These are phyloP conservation scores for Circinella umbellata DNA, from an alignment of 371 early-diverging fungal species.

Conservation along the genomic window DNA sequence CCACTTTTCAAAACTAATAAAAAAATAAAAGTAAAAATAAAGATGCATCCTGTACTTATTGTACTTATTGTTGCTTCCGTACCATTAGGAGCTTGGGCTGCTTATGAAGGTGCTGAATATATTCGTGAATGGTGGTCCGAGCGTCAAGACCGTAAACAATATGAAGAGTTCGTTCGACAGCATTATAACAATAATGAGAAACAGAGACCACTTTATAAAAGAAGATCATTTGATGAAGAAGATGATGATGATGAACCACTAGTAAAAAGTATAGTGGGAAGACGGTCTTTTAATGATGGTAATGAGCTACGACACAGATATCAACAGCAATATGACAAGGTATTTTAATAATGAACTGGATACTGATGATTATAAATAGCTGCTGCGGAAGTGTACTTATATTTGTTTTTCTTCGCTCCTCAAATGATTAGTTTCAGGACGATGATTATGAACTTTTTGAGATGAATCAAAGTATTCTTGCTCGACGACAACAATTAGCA, in stretches of 20 bases:
- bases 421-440: neutral
- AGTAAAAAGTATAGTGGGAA: constrained; percentile 8
- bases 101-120: constrained; percentile 33
- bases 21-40: neutral
- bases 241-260: constrained; percentile 30
- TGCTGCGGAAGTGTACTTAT: too few species aligned
- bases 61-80: constrained; percentile 25
- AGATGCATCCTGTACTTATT: constrained; percentile 35
- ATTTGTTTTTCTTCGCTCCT: neutral
- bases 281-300: neutral
- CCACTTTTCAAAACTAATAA: neutral
- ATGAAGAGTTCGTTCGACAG: constrained; percentile 36
- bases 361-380: too few species aligned
- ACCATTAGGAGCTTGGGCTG: constrained; percentile 24
- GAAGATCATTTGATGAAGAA: constrained; percentile 18
- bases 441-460: constrained; percentile 29
- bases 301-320: constrained; percentile 10
- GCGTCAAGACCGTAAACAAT: constrained; percentile 33
- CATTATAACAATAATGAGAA: constrained; percentile 26
- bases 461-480: constrained; percentile 25
- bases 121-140: constrained; percentile 29
- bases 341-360: neutral
- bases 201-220: neutral
- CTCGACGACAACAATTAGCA: constrained; percentile 24
- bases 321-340: neutral